Evolutionary conservation across 108 stramenopile genomes (phyloP).

Genomic region (Skeletonema grethae): DNA sequence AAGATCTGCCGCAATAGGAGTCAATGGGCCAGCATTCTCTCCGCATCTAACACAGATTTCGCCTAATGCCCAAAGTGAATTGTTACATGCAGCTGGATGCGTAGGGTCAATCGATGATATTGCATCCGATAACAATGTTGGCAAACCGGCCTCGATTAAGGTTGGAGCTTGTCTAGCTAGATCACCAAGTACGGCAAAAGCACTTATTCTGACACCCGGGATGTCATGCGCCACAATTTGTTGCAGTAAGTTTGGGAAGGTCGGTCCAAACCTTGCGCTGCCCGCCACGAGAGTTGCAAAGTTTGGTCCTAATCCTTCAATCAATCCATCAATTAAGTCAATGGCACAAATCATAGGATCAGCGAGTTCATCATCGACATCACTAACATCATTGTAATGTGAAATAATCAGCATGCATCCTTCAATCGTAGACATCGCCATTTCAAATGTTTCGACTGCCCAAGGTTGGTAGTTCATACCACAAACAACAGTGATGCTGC

Average conservation of each 20-base stretch:
- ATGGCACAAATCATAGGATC: slow-evolving; percentile 91
- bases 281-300: slow-evolving; percentile 76
- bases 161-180: slow-evolving; percentile 81
- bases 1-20: slow-evolving; percentile 60
- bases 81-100: slow-evolving; percentile 79
- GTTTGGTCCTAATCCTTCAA: slow-evolving; percentile 84
- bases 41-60: slow-evolving; percentile 86
- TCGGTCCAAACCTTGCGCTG: slow-evolving; percentile 64
- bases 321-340: slow-evolving; percentile 88
- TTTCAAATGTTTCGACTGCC: slow-evolving; percentile 80
- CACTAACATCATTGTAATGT: slow-evolving; percentile 48
- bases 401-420: slow-evolving; percentile 65
- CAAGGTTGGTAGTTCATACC: slow-evolving; percentile 88
- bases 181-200: slow-evolving; percentile 90
- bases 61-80: slow-evolving; percentile 93
- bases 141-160: slow-evolving; percentile 71
- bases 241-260: slow-evolving; percentile 66
- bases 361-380: slow-evolving; percentile 74
- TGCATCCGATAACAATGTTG: slow-evolving; percentile 64
- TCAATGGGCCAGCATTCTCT: slow-evolving; percentile 62
- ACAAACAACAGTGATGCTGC: slow-evolving; percentile 69
- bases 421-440: slow-evolving; percentile 81
- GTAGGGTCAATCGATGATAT: slow-evolving; percentile 63
- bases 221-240: slow-evolving; percentile 62
- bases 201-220: slow-evolving; percentile 87